These are phyloP conservation scores for Stagonosporopsis vannaccii DNA, from an alignment of 2,329 filamentous ascomycete genomes.

Conservation along the genomic window DNA sequence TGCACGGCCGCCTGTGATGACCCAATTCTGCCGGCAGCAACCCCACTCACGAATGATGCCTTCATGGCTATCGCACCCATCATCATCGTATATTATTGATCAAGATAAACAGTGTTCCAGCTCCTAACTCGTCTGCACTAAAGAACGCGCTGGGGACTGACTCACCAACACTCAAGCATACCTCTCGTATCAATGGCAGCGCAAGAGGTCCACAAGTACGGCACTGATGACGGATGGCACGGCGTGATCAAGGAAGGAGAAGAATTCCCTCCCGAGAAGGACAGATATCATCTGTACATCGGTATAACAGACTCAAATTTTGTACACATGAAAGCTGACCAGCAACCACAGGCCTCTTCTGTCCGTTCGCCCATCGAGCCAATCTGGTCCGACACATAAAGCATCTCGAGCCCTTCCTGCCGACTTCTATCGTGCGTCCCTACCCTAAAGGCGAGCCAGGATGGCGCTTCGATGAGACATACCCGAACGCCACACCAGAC, in stretches of 20 bases:
- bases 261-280: constrained; percentile 59
- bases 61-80: background rate
- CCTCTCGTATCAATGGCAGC: constrained; percentile 4
- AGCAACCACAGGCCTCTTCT: constrained; percentile 63
- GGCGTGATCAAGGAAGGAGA: constrained; percentile 57
- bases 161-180: background rate
- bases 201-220: constrained; percentile 44
- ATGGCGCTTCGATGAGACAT: constrained; percentile 66
- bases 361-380: constrained; percentile 68
- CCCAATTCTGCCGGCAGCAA: constrained; percentile 10
- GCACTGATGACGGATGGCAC: constrained; percentile 59
- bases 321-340: background rate
- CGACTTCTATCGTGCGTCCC: constrained; percentile 66
- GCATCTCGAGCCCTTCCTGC: constrained; percentile 62
- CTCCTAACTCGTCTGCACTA: too few relatives aligned
- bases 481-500: constrained; percentile 67
- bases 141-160: background rate
- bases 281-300: constrained; percentile 64
- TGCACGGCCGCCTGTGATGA: constrained; percentile 1
- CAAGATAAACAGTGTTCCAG: background rate
- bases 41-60: constrained; percentile 10
- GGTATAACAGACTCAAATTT: constrained; percentile 36
- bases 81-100: background rate
- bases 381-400: constrained; percentile 67
- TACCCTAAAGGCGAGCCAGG: constrained; percentile 72